Evolutionary conservation across 768 basidiomycete genomes (phyloP).

Genomic region (Suillus plorans): DNA sequence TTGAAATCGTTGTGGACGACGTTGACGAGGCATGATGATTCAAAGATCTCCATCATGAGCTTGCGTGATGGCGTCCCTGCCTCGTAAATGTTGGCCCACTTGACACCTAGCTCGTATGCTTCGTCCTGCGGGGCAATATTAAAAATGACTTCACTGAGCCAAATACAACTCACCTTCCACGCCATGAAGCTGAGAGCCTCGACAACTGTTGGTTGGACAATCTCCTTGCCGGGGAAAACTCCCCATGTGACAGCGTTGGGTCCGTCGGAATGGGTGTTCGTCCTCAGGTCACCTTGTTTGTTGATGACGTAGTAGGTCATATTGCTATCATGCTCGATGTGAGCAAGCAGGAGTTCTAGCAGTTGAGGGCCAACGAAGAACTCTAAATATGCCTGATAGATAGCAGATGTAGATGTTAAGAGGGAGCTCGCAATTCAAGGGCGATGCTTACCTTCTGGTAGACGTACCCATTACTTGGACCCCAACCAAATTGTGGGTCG

Average conservation of each 20-base stretch:
- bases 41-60: conserved; percentile 77
- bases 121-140: conserved; percentile 64
- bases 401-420: conserved; percentile 4
- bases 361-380: conserved; percentile 86
- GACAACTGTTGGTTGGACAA: conserved; percentile 93
- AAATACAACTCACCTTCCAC: conserved; percentile 67
- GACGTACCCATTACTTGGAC: conserved; percentile 89
- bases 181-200: conserved; percentile 98
- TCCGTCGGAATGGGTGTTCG: conserved; percentile 92
- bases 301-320: conserved; percentile 99
- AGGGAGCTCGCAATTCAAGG: not conserved
- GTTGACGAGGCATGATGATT: conserved; percentile 84
- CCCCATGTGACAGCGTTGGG: conserved; percentile 99
- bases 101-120: conserved; percentile 86
- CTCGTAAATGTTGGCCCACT: conserved; percentile 91
- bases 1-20: conserved; percentile 97
- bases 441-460: conserved; percentile 78
- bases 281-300: conserved; percentile 89
- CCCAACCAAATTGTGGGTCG: conserved; percentile 89
- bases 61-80: conserved; percentile 70
- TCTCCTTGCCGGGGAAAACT: conserved; percentile 96
- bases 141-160: conserved; percentile 7
- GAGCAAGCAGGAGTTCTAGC: conserved; percentile 67
- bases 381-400: conserved; percentile 83
- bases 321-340: conserved; percentile 83